phyloP scores from a whole-genome alignment of 2,329 filamentous ascomycete genomes.

The Nannizzia gypsea region DNA sequence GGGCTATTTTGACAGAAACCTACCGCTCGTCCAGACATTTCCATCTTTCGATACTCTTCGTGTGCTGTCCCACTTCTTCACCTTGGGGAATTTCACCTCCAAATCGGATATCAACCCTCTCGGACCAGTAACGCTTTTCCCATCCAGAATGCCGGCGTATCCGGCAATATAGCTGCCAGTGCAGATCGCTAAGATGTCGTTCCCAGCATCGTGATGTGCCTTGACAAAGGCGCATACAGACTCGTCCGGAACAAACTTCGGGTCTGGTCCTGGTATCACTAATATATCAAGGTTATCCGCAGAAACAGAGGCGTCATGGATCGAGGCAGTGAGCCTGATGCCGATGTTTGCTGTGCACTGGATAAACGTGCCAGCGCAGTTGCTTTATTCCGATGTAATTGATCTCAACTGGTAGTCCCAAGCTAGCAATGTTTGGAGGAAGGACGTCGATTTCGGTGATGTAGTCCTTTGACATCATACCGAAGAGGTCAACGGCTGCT shows the following conservation, averaged over 20 bases:
- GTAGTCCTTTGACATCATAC: conserved; percentile 25
- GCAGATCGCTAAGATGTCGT: conserved; percentile 20
- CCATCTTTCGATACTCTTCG: conserved; percentile 7
- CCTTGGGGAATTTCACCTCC: conserved; percentile 18
- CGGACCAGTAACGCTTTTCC: conserved; percentile 17
- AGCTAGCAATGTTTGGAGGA: conserved; percentile 14
- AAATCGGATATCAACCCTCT: conserved; percentile 17
- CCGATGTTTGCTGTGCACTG: conserved; percentile 20
- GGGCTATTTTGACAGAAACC: neutral
- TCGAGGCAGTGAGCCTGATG: conserved; percentile 21
- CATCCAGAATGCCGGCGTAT: conserved; percentile 18
- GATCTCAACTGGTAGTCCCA: conserved; percentile 5
- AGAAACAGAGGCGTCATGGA: conserved; percentile 21
- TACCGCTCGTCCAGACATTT: conserved; percentile 11
- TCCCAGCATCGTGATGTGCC: conserved; percentile 21
- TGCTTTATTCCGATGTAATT: conserved; percentile 17
- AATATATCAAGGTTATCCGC: conserved; percentile 29
- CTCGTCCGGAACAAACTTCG: conserved; percentile 18
- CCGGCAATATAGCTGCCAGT: conserved; percentile 18
- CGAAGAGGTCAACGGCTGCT: conserved; percentile 28
- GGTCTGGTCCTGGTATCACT: conserved; percentile 29
- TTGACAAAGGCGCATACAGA: conserved; percentile 24
- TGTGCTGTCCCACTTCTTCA: conserved; percentile 10
- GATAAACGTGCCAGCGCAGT: neutral
- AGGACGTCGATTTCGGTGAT: conserved; percentile 21